These are phyloP conservation scores for Geotrichum reessii DNA, from an alignment of 1,139 yeast genomes.

Conservation along the genomic window DNA sequence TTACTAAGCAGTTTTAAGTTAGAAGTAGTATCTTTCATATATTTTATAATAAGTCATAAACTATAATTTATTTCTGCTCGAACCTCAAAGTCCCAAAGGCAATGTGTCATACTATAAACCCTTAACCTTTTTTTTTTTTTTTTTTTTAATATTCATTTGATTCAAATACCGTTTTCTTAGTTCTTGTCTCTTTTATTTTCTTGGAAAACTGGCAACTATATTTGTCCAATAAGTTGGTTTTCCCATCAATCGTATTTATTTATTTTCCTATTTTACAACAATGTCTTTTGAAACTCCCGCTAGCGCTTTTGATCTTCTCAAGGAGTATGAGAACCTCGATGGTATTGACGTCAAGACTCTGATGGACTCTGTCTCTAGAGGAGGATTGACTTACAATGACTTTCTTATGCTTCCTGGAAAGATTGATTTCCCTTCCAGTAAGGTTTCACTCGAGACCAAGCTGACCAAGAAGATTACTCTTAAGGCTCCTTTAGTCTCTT, in stretches of 20 bases:
- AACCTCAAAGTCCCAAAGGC: background rate
- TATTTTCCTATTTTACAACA: constrained; percentile 5
- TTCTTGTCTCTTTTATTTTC: constrained; percentile 18
- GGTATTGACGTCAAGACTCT: constrained; percentile 80
- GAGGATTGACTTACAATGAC: constrained; percentile 97
- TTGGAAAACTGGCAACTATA: constrained; percentile 15
- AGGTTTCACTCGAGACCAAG: constrained; percentile 72
- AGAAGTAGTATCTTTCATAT: no score
- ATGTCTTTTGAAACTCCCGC: constrained; percentile 42
- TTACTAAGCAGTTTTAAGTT: background rate
- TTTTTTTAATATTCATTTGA: background rate
- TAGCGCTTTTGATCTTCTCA: constrained; percentile 63
- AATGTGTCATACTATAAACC: background rate
- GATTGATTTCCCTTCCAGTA: constrained; percentile 78
- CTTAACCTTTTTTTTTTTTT: background rate
- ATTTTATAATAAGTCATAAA: background rate
- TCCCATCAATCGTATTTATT: constrained; percentile 13
- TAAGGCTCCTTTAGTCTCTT: constrained; percentile 90
- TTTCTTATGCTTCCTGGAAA: constrained; percentile 92
- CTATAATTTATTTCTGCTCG: background rate
- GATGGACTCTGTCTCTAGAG: constrained; percentile 85
- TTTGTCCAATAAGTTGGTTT: constrained; percentile 8
- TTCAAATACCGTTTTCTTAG: background rate
- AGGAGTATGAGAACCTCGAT: constrained; percentile 64
- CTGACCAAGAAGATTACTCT: constrained; percentile 87